These are phyloP conservation scores for Rosellinia necatrix DNA, from an alignment of 2,329 filamentous ascomycete species.

Conservation along the genomic window DNA sequence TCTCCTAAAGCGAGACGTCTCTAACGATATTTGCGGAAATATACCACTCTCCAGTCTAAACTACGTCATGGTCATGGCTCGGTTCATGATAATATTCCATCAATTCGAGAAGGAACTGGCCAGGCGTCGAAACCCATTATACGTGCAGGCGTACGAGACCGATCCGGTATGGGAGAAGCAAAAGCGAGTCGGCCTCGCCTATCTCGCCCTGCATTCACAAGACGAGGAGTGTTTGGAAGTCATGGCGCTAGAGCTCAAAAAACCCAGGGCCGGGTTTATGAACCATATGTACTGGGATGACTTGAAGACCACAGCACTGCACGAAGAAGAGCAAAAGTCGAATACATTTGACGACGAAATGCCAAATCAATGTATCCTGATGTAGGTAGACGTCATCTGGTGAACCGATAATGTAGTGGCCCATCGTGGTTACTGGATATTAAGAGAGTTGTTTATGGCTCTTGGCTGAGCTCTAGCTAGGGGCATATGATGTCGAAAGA, in stretches of 20 bases:
- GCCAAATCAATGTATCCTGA: slow-evolving; percentile 7
- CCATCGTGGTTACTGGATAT: not conserved
- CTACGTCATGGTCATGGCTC: slow-evolving; percentile 37
- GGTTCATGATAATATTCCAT: slow-evolving; percentile 35
- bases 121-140: slow-evolving; percentile 36
- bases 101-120: slow-evolving; percentile 39
- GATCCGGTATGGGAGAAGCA: slow-evolving; percentile 18
- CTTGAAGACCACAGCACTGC: slow-evolving; percentile 19
- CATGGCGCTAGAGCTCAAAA: slow-evolving; percentile 39
- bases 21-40: slow-evolving; percentile 37
- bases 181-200: slow-evolving; percentile 34
- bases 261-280: slow-evolving; percentile 34
- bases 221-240: slow-evolving; percentile 42
- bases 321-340: not conserved
- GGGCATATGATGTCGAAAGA: not conserved
- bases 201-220: slow-evolving; percentile 31
- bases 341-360: not conserved
- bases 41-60: slow-evolving; percentile 41
- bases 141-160: slow-evolving; percentile 38
- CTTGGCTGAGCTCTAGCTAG: not conserved
- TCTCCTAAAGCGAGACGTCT: slow-evolving; percentile 37
- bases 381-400: too few species aligned
- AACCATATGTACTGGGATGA: slow-evolving; percentile 44
- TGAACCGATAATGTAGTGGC: not conserved
- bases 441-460: too few species aligned